Evolutionary conservation across 495 filamentous ascomycete genomes (phyloP), one percentile per base, ranked within the genome.

Genomic region (Penicillium bialowiezense): DNA sequence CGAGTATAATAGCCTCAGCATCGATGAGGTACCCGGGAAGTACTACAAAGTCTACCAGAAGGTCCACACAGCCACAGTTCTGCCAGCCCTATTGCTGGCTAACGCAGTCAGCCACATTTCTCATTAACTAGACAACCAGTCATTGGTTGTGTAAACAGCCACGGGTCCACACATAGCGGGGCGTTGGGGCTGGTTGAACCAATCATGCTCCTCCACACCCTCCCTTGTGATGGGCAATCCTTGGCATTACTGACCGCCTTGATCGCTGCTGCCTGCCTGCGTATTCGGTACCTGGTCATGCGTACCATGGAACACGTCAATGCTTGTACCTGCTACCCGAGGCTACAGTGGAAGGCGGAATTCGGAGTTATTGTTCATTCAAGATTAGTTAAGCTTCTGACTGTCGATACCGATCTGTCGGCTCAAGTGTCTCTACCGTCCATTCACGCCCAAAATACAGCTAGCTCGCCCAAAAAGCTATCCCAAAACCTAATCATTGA

Each of bases 251-350:
- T 55, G 38, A 55, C 56, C 58, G 53, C 50, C 54, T 36, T 56
- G 52, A 56, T 56, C 37, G 53, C 29, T 60, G 56, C 54, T 60
- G 56, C 56, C 56, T 60, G 38, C 23, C 36, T 33, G 24, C 54
- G 43, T 42, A 52, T 48, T 21, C 3, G 41, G 34, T 47, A 47
- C 44, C 2, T 37, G 21, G 1, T 2, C 5, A 28, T 2, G 4
- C 2, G 12, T 38, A 39, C 24, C 44, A 13, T 3, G 44, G 34
- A 21, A 38, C 15, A 19, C 23, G 2, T 1, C 4, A 13, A 17
- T 14, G 21, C 34, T 31, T 9, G 44, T 47, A 38, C 44, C 15
- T 1, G 6, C 33, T 47, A 47, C 44, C n/a, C n/a, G n/a, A n/a
- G n/a, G 12, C 2, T 36, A 29, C 7, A 44, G 5, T 35, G n/a